A percentile compares a stretch with the other conserved stretches of the same genome.
Conservation (phyloP, 805 yeast species). For the Ogataea glucozyma region DNA sequence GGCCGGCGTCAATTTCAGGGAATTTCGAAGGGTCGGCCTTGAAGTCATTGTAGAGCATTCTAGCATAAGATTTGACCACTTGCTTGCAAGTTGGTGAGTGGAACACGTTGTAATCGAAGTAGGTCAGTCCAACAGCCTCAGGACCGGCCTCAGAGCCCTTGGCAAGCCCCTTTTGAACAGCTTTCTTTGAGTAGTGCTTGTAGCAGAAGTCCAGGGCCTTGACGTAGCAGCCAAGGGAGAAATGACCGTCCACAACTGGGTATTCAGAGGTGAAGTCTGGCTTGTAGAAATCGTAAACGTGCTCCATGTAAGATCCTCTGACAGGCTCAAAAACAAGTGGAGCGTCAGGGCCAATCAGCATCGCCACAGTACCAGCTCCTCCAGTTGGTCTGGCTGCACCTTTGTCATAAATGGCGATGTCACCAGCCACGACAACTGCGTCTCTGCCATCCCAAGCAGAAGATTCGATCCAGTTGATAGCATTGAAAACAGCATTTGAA, state of each 20-base stretch:
- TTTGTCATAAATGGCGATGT: slow-evolving; percentile 94
- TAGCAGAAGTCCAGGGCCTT: slow-evolving; percentile 90
- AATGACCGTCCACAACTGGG: slow-evolving; percentile 97
- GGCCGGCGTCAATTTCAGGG: slow-evolving; percentile 53
- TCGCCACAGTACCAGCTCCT: slow-evolving; percentile 96
- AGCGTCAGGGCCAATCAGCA: slow-evolving; percentile 96
- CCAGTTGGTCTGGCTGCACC: slow-evolving; percentile 99
- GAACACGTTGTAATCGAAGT: slow-evolving; percentile 92
- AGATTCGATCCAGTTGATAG: slow-evolving; percentile 95
- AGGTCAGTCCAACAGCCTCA: slow-evolving; percentile 64
- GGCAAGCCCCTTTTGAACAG: slow-evolving; percentile 51
- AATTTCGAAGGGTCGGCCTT: slow-evolving; percentile 64
- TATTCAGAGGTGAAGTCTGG: slow-evolving; percentile 96
- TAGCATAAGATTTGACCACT: slow-evolving; percentile 89
- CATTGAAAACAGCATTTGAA: slow-evolving; percentile 90
- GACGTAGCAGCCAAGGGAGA: slow-evolving; percentile 89
- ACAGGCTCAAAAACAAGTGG: slow-evolving; percentile 88
- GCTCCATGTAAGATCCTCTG: slow-evolving; percentile 94
- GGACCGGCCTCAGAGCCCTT: slow-evolving; percentile 44
- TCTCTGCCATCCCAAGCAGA: slow-evolving; percentile 98
- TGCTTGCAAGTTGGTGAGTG: slow-evolving; percentile 98
- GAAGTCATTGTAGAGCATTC: slow-evolving; percentile 88
- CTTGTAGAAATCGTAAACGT: slow-evolving; percentile 97
- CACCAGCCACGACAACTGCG: slow-evolving; percentile 96
- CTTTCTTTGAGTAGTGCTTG: slow-evolving; percentile 76